phyloP scores from a whole-genome alignment of 495 filamentous ascomycete genomes.

The Poronia punctata region DNA sequence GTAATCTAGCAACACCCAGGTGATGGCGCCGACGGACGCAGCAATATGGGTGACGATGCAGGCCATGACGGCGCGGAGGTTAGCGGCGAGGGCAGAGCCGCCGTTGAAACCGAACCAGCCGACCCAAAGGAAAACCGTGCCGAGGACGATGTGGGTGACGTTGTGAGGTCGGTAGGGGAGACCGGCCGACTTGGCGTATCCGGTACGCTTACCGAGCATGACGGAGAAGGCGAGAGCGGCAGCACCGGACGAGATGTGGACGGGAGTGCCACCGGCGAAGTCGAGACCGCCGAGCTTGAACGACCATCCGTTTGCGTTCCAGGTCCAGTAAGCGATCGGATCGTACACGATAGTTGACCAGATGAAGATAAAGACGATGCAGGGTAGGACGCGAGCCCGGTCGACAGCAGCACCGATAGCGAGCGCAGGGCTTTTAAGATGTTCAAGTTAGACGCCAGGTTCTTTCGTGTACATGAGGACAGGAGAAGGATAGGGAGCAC shows the following conservation, averaged over 20 bases:
- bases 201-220: constrained; percentile 77
- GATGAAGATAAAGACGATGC: constrained; percentile 80
- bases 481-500: constrained; percentile 11
- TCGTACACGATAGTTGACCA: constrained; percentile 85
- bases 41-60: constrained; percentile 97
- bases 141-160: constrained; percentile 92
- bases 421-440: constrained; percentile 56
- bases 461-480: not conserved
- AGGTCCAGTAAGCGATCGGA: constrained; percentile 86
- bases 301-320: constrained; percentile 77
- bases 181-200: constrained; percentile 63
- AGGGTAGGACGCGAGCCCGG: constrained; percentile 74
- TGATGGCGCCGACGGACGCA: constrained; percentile 77
- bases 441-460: not conserved
- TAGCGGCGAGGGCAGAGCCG: constrained; percentile 92
- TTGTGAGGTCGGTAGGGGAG: constrained; percentile 93
- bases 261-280: constrained; percentile 81
- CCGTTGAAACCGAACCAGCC: constrained; percentile 99
- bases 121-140: constrained; percentile 94
- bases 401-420: constrained; percentile 75
- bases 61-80: constrained; percentile 89
- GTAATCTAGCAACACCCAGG: constrained; percentile 92
- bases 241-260: constrained; percentile 78
- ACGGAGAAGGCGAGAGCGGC: constrained; percentile 75
- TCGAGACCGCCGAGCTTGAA: constrained; percentile 68